Base-by-base conservation (phyloP, 2,329 filamentous ascomycete species). In the Phaeosphaeria sp. region DNA sequence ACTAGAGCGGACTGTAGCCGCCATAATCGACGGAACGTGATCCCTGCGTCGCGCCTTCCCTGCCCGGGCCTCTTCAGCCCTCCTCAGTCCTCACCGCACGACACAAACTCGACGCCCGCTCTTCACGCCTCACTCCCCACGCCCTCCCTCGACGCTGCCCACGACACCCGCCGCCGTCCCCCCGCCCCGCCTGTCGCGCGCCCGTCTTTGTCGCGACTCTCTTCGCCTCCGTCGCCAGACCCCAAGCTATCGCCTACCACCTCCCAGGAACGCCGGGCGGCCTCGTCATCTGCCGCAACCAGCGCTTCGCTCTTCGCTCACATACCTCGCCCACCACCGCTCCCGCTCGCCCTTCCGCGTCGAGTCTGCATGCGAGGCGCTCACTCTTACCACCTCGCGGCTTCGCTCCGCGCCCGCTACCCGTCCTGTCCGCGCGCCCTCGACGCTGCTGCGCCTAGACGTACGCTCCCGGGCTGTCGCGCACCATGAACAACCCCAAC, bases 401-500 rank as follows among this genome's bases (percentile, higher is more conserved):
- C 57, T 33, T 55, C 59, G 59, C 58, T 61, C 66, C 64, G 66
- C 67, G 43, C 53, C 57, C 49, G 59, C 44, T 46, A 7, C 9
- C 44, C 46, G 45, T 47, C 51, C 39, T 42, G 42, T 40, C 25
- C 42, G 43, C 43, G 25, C 39, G 22, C 40, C 49, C 45, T 54
- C 24, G 52, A 47, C 42, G 51, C 56, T 47, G 43, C 18, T 20
- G 47, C 47, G 47, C 47, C 39, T 63, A 64, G 62, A 60, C 66
- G 60, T 55, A 51, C 51, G 58, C 40, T 51, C 52, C n/a, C 51
- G 46, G 36, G 33, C 52, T 49, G 42, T 56, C 51, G 22, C 55
- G 55, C 66, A 65, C 58, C 55, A 75, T 74, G 72, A 75, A 74
- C 63, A 74, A 74, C 67, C 67, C 70, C 44, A 72, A 70, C 62